phyloP scores from a whole-genome alignment of 2,329 filamentous ascomycete species.

The Hyphodiscus sp. region DNA sequence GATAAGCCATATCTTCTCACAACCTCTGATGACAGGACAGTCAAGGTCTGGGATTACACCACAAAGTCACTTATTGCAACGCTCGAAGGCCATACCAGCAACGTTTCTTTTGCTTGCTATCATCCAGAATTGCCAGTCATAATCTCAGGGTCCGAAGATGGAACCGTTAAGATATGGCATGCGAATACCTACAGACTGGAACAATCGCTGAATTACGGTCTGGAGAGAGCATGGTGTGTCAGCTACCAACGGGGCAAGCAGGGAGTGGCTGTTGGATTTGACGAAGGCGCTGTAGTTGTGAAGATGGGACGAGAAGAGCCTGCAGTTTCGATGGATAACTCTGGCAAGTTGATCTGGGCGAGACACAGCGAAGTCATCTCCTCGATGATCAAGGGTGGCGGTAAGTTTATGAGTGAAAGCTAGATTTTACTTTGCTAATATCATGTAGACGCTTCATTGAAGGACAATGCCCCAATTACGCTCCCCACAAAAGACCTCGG shows the following conservation, averaged over 20 bases:
- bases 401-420: constrained; percentile 33
- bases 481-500: constrained; percentile 92
- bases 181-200: constrained; percentile 95
- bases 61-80: constrained; percentile 96
- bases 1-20: constrained; percentile 86
- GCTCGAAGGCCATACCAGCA: constrained; percentile 93
- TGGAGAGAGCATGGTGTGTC: constrained; percentile 97
- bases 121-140: constrained; percentile 96
- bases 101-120: constrained; percentile 96
- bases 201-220: constrained; percentile 90
- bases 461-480: constrained; percentile 82
- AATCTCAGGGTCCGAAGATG: constrained; percentile 95
- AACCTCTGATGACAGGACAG: constrained; percentile 90
- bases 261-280: constrained; percentile 90
- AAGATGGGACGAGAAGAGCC: constrained; percentile 97
- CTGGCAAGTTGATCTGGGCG: constrained; percentile 94
- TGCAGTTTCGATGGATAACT: constrained; percentile 93
- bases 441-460: constrained; percentile 62
- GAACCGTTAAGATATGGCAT: constrained; percentile 97
- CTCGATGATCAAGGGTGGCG: constrained; percentile 85
- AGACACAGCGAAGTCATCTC: constrained; percentile 93
- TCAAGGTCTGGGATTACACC: constrained; percentile 99
- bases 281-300: constrained; percentile 94
- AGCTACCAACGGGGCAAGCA: constrained; percentile 92
- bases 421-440: constrained; percentile 30